Evolutionary conservation across 1,284 basidiomycete genomes (phyloP).

Genomic region (Sanghuangporus sanghuang): DNA sequence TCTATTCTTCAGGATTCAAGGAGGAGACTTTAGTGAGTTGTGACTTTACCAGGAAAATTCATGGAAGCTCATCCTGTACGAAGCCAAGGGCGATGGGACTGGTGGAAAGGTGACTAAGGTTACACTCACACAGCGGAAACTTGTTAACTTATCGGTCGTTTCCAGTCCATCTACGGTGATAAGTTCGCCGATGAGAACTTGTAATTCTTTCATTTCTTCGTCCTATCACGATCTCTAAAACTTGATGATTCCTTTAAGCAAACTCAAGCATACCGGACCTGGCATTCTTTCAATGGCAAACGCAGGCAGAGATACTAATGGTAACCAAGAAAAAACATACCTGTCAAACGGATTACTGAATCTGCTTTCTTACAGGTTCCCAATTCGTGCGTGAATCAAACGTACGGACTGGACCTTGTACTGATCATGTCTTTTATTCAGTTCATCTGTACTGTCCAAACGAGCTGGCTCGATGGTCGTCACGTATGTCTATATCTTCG

Average conservation of each 20-base stretch:
- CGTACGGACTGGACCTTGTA: constrained; percentile 1
- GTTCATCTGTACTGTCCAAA: constrained; percentile 81
- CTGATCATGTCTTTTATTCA: constrained; percentile 27
- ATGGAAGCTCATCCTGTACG: constrained; percentile 16
- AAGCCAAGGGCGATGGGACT: constrained; percentile 52
- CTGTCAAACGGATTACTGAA: not conserved
- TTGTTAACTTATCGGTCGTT: not conserved
- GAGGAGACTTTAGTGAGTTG: constrained; percentile 60
- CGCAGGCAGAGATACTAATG: constrained; percentile 82
- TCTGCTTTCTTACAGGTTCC: constrained; percentile 46
- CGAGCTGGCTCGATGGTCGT: constrained; percentile 72
- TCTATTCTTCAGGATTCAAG: constrained; percentile 43
- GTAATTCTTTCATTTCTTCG: constrained; percentile 35
- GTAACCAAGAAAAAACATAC: constrained; percentile 31
- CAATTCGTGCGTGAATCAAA: constrained; percentile 61
- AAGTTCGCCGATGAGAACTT: constrained; percentile 78
- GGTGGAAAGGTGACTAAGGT: constrained; percentile 43
- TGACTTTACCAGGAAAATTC: not conserved
- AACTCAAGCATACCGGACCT: constrained; percentile 83
- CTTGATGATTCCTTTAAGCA: constrained; percentile 40
- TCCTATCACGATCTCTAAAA: not conserved
- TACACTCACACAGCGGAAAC: not conserved
- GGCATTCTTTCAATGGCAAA: constrained; percentile 94
- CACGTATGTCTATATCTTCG: constrained; percentile 43
- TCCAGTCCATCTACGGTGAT: constrained; percentile 50